Conservation (phyloP, 1,284 basidiomycete species). For the Stereum hirsutum region DNA sequence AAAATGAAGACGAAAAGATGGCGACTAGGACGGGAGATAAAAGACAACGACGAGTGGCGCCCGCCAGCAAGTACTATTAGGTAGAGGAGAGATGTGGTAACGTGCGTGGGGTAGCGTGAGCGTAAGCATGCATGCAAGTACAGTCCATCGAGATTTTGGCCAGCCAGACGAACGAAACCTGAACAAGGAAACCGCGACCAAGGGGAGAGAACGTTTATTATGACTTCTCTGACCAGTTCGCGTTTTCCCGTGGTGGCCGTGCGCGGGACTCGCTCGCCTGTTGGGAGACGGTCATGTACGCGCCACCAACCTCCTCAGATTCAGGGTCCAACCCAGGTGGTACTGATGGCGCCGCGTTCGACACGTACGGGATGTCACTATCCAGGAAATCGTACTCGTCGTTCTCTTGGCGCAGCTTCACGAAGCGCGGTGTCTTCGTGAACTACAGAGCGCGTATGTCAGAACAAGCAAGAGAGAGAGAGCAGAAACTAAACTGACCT, state of each 20-base stretch:
- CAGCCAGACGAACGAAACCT: not conserved
- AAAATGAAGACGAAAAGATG: constrained; percentile 1
- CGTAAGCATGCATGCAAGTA: not conserved
- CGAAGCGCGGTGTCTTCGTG: constrained; percentile 74
- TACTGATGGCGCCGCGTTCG: constrained; percentile 34
- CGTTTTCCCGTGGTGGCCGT: constrained; percentile 29
- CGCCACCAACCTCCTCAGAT: constrained; percentile 64
- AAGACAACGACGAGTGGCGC: constrained; percentile 1
- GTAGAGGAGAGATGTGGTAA: not conserved
- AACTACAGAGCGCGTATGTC: constrained; percentile 38
- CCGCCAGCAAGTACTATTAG: constrained; percentile 1
- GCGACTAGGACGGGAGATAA: not conserved
- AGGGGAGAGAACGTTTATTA: constrained; percentile 5
- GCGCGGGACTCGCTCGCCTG: constrained; percentile 51
- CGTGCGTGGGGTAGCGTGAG: not conserved
- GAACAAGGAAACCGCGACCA: not conserved
- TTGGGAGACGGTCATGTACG: constrained; percentile 79
- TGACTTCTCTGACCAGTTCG: constrained; percentile 11
- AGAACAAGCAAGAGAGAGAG: not conserved
- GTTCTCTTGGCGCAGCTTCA: constrained; percentile 65
- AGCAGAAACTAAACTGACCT: constrained; percentile 39
- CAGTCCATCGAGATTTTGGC: not conserved
- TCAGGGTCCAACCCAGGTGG: constrained; percentile 54
- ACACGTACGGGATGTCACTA: constrained; percentile 33
- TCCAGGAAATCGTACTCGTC: constrained; percentile 63